Evolutionary conservation across 352 stramenopile species (phyloP).

Genomic region (Blastocystis sp.): DNA sequence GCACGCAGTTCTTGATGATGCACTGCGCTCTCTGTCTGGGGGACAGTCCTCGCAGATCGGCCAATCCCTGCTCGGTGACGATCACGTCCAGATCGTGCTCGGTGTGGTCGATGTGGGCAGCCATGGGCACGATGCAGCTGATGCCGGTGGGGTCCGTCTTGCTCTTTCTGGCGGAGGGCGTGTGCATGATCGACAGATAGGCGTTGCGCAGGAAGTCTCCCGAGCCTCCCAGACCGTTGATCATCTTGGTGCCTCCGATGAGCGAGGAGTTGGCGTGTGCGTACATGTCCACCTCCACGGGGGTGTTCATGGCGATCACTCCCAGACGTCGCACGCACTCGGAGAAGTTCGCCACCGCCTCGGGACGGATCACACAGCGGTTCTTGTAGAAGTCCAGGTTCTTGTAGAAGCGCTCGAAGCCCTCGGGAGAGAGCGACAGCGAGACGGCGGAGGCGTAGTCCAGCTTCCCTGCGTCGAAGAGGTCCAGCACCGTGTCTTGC

Average conservation of each 20-base stretch:
- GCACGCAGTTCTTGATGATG: conserved; percentile 62
- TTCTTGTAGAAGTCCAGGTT: conserved; percentile 61
- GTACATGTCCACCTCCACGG: conserved; percentile 62
- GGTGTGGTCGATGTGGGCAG: conserved; percentile 57
- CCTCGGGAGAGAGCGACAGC: conserved; percentile 14
- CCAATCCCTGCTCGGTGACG: conserved; percentile 60
- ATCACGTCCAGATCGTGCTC: conserved; percentile 62
- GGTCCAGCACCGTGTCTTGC: conserved; percentile 57
- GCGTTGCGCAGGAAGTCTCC: conserved; percentile 60
- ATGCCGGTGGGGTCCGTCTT: conserved; percentile 62
- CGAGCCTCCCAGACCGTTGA: conserved; percentile 53
- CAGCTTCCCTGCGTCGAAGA: conserved; percentile 53
- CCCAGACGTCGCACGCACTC: conserved; percentile 59
- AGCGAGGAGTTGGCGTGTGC: conserved; percentile 59
- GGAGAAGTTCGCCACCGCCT: conserved; percentile 56
- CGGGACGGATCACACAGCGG: conserved; percentile 40
- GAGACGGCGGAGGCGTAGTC: conserved; percentile 59
- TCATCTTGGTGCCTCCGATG: conserved; percentile 60
- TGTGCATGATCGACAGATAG: conserved; percentile 62
- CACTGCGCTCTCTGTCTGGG: conserved; percentile 47
- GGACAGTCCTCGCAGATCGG: conserved; percentile 60
- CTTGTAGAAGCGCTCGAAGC: conserved; percentile 60
- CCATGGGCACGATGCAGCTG: conserved; percentile 60
- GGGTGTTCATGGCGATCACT: conserved; percentile 60
- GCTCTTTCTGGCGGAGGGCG: conserved; percentile 34